Percentiles rank a stretch among this genome's conserved stretches.
phyloP scores from a whole-genome alignment of 2,329 filamentous ascomycete species.

The Fusarium heterosporum region DNA sequence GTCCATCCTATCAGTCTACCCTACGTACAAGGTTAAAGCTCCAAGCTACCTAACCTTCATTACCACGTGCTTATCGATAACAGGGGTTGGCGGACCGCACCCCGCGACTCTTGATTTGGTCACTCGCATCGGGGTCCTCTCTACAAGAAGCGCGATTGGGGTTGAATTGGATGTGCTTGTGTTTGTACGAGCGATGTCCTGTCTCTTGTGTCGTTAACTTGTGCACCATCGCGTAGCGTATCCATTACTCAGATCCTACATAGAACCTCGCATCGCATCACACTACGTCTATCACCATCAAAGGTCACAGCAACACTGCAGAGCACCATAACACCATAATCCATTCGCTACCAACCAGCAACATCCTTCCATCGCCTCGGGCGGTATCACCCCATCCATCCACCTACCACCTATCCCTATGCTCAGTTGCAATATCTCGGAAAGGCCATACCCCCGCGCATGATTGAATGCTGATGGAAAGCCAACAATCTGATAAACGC shows the following conservation, averaged over 20 bases:
- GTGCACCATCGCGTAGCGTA: conserved; percentile 22
- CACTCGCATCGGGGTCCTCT: conserved; percentile 19
- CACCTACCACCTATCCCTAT: conserved; percentile 23
- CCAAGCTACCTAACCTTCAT: not conserved
- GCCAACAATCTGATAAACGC: conserved; percentile 33
- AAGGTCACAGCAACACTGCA: not conserved
- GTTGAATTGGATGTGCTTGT: conserved; percentile 5
- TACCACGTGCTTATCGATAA: conserved; percentile 37
- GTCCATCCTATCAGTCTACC: not conserved
- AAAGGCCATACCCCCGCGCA: conserved; percentile 34
- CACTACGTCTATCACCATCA: not conserved
- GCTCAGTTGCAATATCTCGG: conserved; percentile 34
- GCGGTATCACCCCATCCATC: conserved; percentile 5
- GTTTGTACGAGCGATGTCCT: not conserved
- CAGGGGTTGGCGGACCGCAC: conserved; percentile 18
- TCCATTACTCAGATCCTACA: conserved; percentile 14
- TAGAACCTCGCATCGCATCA: conserved; percentile 7
- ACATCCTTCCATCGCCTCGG: not conserved
- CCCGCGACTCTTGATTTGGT: conserved; percentile 34
- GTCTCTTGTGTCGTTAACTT: not conserved
- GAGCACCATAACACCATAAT: no score
- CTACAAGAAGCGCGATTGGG: conserved; percentile 20
- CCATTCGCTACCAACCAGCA: not conserved
- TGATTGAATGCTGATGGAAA: conserved; percentile 45
- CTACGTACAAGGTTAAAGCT: not conserved